Conservation (phyloP, 805 yeast species). For the Starmerella floris region DNA sequence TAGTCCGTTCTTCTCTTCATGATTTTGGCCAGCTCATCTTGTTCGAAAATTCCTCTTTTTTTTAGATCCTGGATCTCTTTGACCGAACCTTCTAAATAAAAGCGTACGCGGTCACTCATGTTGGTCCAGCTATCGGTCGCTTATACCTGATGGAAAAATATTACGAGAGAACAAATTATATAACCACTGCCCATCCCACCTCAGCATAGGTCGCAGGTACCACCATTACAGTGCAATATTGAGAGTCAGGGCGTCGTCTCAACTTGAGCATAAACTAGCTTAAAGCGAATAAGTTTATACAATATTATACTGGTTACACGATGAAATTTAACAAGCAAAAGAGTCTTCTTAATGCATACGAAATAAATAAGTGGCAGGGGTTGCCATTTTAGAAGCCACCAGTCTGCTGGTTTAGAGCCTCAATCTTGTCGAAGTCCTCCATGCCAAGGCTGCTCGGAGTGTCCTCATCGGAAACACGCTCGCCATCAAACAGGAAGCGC, state of each 20-base stretch:
- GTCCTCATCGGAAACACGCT: constrained; percentile 71
- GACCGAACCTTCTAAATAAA: constrained; percentile 54
- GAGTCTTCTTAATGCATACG: too few relatives aligned
- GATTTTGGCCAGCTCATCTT: constrained; percentile 66
- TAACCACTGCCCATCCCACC: too few relatives aligned
- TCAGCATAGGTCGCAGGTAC: too few relatives aligned
- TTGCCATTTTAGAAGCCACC: constrained; percentile 17
- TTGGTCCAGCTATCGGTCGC: too few relatives aligned
- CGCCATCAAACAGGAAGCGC: constrained; percentile 88
- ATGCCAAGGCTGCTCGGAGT: constrained; percentile 83
- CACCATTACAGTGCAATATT: too few relatives aligned
- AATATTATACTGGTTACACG: too few relatives aligned
- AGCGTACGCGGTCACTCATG: constrained; percentile 46
- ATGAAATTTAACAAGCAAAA: too few relatives aligned
- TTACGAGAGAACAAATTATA: not conserved
- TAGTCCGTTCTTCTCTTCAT: constrained; percentile 92
- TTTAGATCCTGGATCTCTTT: constrained; percentile 86
- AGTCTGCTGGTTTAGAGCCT: constrained; percentile 90
- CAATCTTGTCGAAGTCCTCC: constrained; percentile 92
- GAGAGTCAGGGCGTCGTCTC: too few relatives aligned
- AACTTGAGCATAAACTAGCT: too few relatives aligned
- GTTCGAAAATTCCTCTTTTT: constrained; percentile 65
- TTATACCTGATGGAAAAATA: not conserved
- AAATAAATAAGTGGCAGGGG: not conserved
- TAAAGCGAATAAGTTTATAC: too few relatives aligned